Evolutionary conservation across 495 filamentous ascomycete genomes (phyloP), one percentile per base, ranked within the genome.

Genomic region (Penicillium angulare): DNA sequence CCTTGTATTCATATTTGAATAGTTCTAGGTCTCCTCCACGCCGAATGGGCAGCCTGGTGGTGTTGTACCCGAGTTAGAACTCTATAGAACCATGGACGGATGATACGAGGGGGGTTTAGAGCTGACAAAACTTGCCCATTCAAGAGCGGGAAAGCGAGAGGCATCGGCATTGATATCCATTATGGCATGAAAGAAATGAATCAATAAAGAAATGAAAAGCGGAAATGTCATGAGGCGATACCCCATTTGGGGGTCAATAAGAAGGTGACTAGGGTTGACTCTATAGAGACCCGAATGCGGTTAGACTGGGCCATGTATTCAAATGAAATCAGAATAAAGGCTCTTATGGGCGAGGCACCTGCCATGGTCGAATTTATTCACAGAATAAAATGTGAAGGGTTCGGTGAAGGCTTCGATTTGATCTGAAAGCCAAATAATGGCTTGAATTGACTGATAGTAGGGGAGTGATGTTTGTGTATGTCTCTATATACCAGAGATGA

Each of bases 231-330:
- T 20, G 26, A 29, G 12, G 10, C 15, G n/a, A 5, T 48, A 2
- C 32, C 23, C 15, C 2, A 24, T 48, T 48, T 12, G 45, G 45
- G 22, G 12, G 9, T 47, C 45, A 38, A 47, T 47, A 47, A 33
- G 23, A n/a, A n/a, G n/a, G n/a, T n/a, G n/a, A n/a, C n/a, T n/a
- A n/a, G n/a, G n/a, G n/a, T n/a, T n/a, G n/a, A 17, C 3, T 34
- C 29, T 36, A 47, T 47, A 17, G 32, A 38, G 32, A 0, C 33
- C 33, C 45, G 7, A 27, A 47, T 26, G 5, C 8, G 45, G 45
- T 26, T 46, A 46, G 29, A 46, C 3, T 16, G 43, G 23, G 21
- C 13, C 41, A 43, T 21, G 41, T n/a, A n/a, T n/a, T n/a, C n/a
- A n/a, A n/a, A n/a, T n/a, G n/a, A n/a, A n/a, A n/a, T n/a, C n/a